Evolutionary conservation across 73 alveolate species (phyloP).

Genomic region (Paramecium caudatum): DNA sequence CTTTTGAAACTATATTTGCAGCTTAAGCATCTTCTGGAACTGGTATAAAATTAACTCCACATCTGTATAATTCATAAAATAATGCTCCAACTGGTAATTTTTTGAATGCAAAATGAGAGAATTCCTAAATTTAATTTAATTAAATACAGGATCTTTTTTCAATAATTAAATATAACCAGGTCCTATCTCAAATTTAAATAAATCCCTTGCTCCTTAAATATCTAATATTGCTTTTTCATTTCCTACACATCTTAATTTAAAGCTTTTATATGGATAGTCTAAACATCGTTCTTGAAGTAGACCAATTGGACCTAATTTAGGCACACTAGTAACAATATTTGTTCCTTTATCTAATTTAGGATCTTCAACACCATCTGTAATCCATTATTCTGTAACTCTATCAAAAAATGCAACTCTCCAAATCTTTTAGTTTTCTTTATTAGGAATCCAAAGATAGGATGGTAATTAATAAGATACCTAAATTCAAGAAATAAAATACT

Average conservation of each 20-base stretch:
- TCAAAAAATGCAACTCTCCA: constrained; percentile 88
- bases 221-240: constrained; percentile 81
- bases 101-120: constrained; percentile 77
- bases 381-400: constrained; percentile 78
- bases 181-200: constrained; percentile 82
- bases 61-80: constrained; percentile 78
- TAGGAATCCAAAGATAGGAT: constrained; percentile 79
- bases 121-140: constrained; percentile 25
- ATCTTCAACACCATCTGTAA: constrained; percentile 80
- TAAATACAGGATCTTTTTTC: constrained; percentile 80
- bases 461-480: constrained; percentile 79
- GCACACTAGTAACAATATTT: constrained; percentile 73
- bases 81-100: constrained; percentile 83
- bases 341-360: constrained; percentile 75
- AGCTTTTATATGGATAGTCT: constrained; percentile 87
- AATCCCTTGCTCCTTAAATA: constrained; percentile 80
- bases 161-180: constrained; percentile 81
- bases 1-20: constrained; percentile 64
- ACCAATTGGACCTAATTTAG: constrained; percentile 84
- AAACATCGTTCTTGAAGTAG: constrained; percentile 80
- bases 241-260: constrained; percentile 87
- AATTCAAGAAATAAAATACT: constrained; percentile 54
- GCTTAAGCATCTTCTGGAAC: constrained; percentile 81
- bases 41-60: constrained; percentile 87
- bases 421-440: constrained; percentile 78